A percentile compares a stretch with the other conserved stretches of the same genome.
Conservation (phyloP, 2,329 filamentous ascomycete species). For the Fusarium citri region DNA sequence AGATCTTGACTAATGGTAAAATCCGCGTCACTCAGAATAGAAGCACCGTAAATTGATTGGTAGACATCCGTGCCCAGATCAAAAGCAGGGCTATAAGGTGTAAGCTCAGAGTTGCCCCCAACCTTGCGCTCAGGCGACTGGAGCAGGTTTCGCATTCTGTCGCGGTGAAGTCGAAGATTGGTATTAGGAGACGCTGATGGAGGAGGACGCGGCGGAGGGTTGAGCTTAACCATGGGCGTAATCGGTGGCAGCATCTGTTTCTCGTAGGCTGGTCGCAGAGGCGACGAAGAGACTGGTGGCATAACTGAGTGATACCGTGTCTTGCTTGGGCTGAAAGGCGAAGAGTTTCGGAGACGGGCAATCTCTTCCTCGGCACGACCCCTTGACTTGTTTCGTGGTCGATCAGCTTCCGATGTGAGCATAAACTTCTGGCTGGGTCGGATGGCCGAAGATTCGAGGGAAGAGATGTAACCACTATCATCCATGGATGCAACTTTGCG, state of each 20-base stretch:
- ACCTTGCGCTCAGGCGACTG: constrained; percentile 74
- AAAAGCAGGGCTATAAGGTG: constrained; percentile 75
- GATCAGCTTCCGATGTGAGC: constrained; percentile 82
- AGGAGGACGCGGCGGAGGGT: constrained; percentile 63
- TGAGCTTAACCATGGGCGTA: constrained; percentile 87
- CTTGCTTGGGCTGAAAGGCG: constrained; percentile 90
- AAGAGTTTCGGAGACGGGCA: constrained; percentile 89
- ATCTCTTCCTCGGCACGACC: constrained; percentile 97
- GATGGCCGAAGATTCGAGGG: constrained; percentile 88
- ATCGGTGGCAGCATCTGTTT: constrained; percentile 78
- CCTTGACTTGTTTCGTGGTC: constrained; percentile 79
- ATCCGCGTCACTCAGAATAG: constrained; percentile 61
- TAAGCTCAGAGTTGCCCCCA: constrained; percentile 56
- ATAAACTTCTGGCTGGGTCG: constrained; percentile 75
- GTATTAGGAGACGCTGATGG: constrained; percentile 94
- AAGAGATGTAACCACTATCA: constrained; percentile 98
- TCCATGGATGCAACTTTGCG: constrained; percentile 83
- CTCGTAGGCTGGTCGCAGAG: constrained; percentile 67
- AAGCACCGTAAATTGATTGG: constrained; percentile 58
- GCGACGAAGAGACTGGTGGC: constrained; percentile 73
- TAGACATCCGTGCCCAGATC: constrained; percentile 69
- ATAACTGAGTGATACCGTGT: constrained; percentile 65
- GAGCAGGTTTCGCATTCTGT: constrained; percentile 83
- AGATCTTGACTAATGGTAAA: constrained; percentile 72
- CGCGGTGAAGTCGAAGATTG: constrained; percentile 87